A percentile compares a stretch with the other conserved stretches of the same genome.
Evolutionary conservation across 2,329 filamentous ascomycete genomes (phyloP).

Genomic region (Phyllosticta citriasiana): DNA sequence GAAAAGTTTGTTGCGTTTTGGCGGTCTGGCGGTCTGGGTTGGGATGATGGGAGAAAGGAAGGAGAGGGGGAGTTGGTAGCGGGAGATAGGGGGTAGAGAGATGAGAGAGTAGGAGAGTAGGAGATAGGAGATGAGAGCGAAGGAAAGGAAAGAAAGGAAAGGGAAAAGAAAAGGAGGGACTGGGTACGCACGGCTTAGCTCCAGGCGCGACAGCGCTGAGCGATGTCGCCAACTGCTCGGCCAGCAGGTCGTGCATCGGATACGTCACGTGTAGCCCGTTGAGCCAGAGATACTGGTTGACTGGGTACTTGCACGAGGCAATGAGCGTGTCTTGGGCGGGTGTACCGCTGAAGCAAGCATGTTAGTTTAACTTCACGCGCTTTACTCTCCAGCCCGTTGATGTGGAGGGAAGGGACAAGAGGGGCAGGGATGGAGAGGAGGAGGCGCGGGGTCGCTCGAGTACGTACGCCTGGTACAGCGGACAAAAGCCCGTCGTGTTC

Average conservation of each 20-base stretch:
- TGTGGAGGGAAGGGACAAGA: background rate
- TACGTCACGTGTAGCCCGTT: conserved; percentile 56
- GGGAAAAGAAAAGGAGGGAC: background rate
- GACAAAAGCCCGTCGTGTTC: conserved; percentile 48
- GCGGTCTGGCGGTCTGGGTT: too few species aligned
- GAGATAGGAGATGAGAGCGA: background rate
- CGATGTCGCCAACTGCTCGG: conserved; percentile 34
- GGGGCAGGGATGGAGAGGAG: background rate
- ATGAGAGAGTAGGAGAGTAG: background rate
- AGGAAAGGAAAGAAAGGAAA: background rate
- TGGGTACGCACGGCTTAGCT: background rate
- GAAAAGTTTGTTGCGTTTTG: background rate
- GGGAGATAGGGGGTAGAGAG: background rate
- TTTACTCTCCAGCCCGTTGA: background rate
- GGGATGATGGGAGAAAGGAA: too few species aligned
- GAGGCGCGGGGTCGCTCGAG: background rate
- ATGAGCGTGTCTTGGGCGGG: conserved; percentile 29
- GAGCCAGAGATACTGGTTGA: conserved; percentile 57
- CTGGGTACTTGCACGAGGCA: conserved; percentile 41
- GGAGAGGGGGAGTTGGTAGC: too few species aligned
- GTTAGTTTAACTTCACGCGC: background rate
- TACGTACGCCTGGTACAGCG: conserved; percentile 41
- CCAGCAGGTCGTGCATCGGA: conserved; percentile 51
- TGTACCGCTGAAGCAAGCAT: conserved; percentile 22
- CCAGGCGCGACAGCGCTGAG: background rate